Conservation (phyloP, 2,329 filamentous ascomycete genomes). For the Alternaria viburni region DNA sequence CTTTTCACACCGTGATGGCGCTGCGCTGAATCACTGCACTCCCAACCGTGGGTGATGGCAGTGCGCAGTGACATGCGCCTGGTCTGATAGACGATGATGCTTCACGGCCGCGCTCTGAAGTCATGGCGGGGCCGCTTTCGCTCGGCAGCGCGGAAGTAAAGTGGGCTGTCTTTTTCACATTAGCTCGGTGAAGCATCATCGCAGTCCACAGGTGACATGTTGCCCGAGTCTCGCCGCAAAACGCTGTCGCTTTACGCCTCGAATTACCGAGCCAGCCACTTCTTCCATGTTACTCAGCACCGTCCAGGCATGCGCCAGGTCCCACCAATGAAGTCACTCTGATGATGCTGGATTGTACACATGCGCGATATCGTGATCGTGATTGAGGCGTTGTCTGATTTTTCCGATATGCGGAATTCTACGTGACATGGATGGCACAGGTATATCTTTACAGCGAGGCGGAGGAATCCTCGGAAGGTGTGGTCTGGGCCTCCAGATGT, state of each 20-base stretch:
- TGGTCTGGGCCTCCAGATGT: background rate
- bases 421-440: slow-evolving; percentile 32
- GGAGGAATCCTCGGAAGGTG: slow-evolving; percentile 13
- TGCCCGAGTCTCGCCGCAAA: slow-evolving; percentile 45
- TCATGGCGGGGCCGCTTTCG: slow-evolving; percentile 36
- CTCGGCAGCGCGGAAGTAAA: slow-evolving; percentile 32
- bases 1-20: background rate
- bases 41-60: slow-evolving; percentile 44
- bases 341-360: background rate
- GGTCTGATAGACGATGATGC: slow-evolving; percentile 3
- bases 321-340: slow-evolving; percentile 29
- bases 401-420: slow-evolving; percentile 25
- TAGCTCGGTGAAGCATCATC: slow-evolving; percentile 8
- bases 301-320: slow-evolving; percentile 4
- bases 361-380: slow-evolving; percentile 23
- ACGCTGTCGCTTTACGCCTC: slow-evolving; percentile 25
- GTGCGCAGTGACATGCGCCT: background rate
- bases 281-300: slow-evolving; percentile 2
- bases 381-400: slow-evolving; percentile 21
- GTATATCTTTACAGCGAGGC: slow-evolving; percentile 32
- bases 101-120: slow-evolving; percentile 48
- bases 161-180: slow-evolving; percentile 19
- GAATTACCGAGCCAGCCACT: slow-evolving; percentile 30
- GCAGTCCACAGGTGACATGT: slow-evolving; percentile 6
- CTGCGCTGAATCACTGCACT: slow-evolving; percentile 6